Base-by-base conservation (phyloP, 768 basidiomycete genomes). In the Sistotremastrum suecicum region DNA sequence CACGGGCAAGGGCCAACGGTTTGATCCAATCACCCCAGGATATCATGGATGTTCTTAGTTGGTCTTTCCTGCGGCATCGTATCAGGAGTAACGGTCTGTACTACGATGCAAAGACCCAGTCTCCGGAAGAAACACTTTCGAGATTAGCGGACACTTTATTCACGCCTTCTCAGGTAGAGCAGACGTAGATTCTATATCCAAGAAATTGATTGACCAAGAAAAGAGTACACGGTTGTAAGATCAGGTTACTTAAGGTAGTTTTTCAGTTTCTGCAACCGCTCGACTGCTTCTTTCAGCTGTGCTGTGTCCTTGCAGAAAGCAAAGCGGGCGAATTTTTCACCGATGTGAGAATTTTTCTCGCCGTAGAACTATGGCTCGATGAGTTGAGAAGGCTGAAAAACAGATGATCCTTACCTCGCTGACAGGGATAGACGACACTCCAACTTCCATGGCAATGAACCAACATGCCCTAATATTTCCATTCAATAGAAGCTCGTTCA, bases 301-400 rank as follows among this genome's bases (percentile, higher is more conserved):
- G 86, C 87, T 12, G 78, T 51, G 55, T 98, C 94, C 59, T 99
- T 99, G 71, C 95, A 97, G 69, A 95, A 91, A 1, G 91, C 83
- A 59, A 98, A 97, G 46, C 89, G 76, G 20, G 75, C 79, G 57
- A 81, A 94, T 41, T 69, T 79, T 61, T 94, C 91, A 30, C 92
- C 92, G 45, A 95, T 87, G 47, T 63, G 63, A 30, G 78, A 72
- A 57, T 97, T 92, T 47, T 88, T 85, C 53, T 79, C 72, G 57
- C 88, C 90, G 64, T 94, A 97, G 64, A 97, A 97, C 87, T 92
- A 48, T 34, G 31, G 31, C 3, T 8, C 5, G 20, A 36, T 8
- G 20, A 39, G 7, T 36, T 38, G 29, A 29, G 36, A 4, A 11
- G 29, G 39, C 39, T 40, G 35, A 33, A 35, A 6, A 10, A 39